Base-by-base conservation (phyloP, 345 rosid genomes). In the Rhizophora mangle region DNA sequence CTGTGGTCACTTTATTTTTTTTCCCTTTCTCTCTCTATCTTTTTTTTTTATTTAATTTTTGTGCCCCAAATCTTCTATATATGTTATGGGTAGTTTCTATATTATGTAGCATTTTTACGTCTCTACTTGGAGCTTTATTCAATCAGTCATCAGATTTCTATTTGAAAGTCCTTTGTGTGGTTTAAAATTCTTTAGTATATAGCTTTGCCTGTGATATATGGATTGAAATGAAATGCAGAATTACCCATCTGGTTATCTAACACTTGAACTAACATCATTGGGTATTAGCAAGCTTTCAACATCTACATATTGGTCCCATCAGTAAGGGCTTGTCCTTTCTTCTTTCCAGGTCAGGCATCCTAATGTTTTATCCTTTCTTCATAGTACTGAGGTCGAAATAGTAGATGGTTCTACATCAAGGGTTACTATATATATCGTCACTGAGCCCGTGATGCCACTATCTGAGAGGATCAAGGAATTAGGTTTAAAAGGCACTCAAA, bases 401-500 rank as follows among this genome's bases (percentile, higher is more conserved):
- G 57, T 76, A 68, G 99, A 95, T 53, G 97, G 90, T 59, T 69
- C 96, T 46, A 60, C 83, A 73, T 43, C 91, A 56, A 95, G 84
- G 77, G 80, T 90, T 63, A 88, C 96, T 19, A 85, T 95, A 65
- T 95, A 95, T 69, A 89, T 95, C 32, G 99, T 95, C 73, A 95
- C 99, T 6, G 99, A 95, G 80, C 99, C 99, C 69, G 99, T 90
- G 58, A 90, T 92, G 89, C 99, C 99, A 1, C 76, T 95, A 16
- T 83, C 97, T n/a, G 97, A 95, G 75, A 95, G 92, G 85, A 88
- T 95, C 66, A 92, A 86, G 85, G 99, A 95, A 81, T 86, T 95
- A 26, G 92, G 96, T 76, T 80, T 95, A 71, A 84, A 86, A 77
- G 90, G 97, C 74, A 87, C 86, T 8, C 99, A 89, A 76, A 90